Conservation (phyloP, 1,284 basidiomycete genomes). For the Cryptococcus sp. region DNA sequence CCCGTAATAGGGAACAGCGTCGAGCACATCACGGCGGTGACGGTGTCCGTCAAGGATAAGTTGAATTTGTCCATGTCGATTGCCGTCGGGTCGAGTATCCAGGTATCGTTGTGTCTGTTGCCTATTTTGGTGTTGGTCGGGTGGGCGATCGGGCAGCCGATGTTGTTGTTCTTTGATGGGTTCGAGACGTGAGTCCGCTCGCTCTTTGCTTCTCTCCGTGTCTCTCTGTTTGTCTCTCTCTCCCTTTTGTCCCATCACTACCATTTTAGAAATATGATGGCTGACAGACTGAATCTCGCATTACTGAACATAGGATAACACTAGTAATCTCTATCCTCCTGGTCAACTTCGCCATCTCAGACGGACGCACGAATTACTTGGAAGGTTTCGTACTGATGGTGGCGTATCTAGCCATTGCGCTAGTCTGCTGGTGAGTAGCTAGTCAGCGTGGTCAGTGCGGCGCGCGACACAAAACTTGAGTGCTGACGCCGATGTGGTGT, state of each 20-base stretch:
- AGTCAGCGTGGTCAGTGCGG: background rate
- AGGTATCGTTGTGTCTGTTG: conserved; percentile 83
- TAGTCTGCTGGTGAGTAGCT: conserved; percentile 43
- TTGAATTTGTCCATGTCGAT: conserved; percentile 65
- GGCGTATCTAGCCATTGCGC: conserved; percentile 51
- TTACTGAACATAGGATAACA: conserved; percentile 43
- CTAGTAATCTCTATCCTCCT: conserved; percentile 67
- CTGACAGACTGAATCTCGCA: background rate
- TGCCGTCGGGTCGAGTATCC: conserved; percentile 84
- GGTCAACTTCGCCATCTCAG: conserved; percentile 76
- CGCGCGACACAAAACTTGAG: too few relatives aligned
- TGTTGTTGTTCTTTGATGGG: conserved; percentile 53
- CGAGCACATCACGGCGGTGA: conserved; percentile 86
- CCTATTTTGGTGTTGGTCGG: conserved; percentile 64
- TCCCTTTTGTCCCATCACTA: too few relatives aligned
- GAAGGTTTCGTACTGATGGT: conserved; percentile 62
- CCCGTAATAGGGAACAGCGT: conserved; percentile 78
- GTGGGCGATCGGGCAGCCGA: conserved; percentile 57
- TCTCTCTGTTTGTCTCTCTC: too few relatives aligned
- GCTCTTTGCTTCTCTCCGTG: too few relatives aligned
- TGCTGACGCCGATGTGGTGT: too few relatives aligned
- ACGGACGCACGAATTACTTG: conserved; percentile 83
- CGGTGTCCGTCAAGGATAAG: conserved; percentile 74
- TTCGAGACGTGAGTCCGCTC: conserved; percentile 45
- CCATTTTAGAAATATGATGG: too few relatives aligned